Percentiles rank a stretch among this genome's conserved stretches.
phyloP scores from a whole-genome alignment of 129 eudicot species.

The Centrapalus pauciflorus region DNA sequence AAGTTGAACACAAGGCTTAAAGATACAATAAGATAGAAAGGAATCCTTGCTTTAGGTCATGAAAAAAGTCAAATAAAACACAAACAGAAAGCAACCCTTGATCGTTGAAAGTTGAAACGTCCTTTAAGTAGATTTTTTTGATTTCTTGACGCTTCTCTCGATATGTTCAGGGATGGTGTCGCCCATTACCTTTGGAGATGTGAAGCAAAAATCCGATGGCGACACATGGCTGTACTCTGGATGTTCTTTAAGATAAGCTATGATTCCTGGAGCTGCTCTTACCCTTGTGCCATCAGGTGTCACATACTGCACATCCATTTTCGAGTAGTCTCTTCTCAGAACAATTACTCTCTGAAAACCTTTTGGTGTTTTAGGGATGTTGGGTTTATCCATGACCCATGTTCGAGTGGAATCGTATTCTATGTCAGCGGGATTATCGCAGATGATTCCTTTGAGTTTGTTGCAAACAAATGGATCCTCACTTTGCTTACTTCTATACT shows the following conservation, averaged over 20 bases:
- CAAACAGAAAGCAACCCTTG: neutral
- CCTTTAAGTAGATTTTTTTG: conserved; percentile 4
- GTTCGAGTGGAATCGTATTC: conserved; percentile 49
- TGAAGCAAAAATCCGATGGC: conserved; percentile 51
- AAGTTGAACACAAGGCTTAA: neutral
- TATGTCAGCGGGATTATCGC: conserved; percentile 67
- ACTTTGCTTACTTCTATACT: conserved; percentile 42
- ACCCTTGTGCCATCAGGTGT: conserved; percentile 53
- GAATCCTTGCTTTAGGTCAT: neutral
- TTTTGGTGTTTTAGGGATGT: conserved; percentile 63
- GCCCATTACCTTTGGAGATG: conserved; percentile 43
- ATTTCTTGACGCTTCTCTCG: conserved; percentile 29
- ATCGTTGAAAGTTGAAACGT: neutral
- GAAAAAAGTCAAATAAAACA: neutral
- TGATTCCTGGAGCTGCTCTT: conserved; percentile 43
- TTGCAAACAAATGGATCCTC: conserved; percentile 67
- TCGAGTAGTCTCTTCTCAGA: conserved; percentile 56
- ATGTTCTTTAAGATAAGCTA: conserved; percentile 44
- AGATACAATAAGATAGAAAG: conserved; percentile 1
- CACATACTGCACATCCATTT: conserved; percentile 59
- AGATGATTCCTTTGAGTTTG: conserved; percentile 41
- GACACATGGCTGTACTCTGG: conserved; percentile 36
- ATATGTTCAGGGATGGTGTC: conserved; percentile 51
- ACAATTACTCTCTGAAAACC: conserved; percentile 52
- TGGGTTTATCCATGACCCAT: conserved; percentile 70